phyloP scores from a whole-genome alignment of 2,329 filamentous ascomycete genomes.

The Zasmidium citrigriseum region DNA sequence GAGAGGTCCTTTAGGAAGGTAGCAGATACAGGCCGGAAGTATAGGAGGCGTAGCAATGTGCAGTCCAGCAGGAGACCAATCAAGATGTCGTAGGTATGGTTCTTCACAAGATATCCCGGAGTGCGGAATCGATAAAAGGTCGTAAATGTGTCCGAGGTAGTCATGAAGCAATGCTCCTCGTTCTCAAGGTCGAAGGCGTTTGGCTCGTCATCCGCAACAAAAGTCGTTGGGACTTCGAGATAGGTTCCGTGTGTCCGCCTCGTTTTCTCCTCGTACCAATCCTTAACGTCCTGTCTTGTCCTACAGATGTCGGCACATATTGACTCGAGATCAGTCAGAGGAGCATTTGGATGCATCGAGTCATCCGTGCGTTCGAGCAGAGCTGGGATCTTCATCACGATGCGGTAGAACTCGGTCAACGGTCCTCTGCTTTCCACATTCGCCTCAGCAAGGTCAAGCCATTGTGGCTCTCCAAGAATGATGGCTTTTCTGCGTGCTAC shows the following conservation, averaged over 20 bases:
- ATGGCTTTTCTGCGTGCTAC: slow-evolving; percentile 12
- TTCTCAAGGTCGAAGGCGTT: slow-evolving; percentile 8
- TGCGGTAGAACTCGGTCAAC: slow-evolving; percentile 10
- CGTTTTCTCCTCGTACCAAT: neutral
- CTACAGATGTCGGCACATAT: neutral
- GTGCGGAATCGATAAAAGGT: slow-evolving; percentile 9
- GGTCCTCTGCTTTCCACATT: neutral
- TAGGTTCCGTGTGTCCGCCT: neutral
- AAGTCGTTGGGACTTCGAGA: neutral
- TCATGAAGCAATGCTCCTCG: slow-evolving; percentile 17
- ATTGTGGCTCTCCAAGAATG: slow-evolving; percentile 8
- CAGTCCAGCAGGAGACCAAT: slow-evolving; percentile 12
- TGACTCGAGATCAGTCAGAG: neutral
- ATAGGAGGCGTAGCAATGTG: slow-evolving; percentile 14
- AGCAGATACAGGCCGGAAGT: slow-evolving; percentile 6
- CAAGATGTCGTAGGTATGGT: slow-evolving; percentile 6
- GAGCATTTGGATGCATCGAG: neutral
- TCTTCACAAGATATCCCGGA: slow-evolving; percentile 4
- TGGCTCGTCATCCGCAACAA: neutral
- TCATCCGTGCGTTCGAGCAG: slow-evolving; percentile 7
- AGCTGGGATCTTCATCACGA: slow-evolving; percentile 8
- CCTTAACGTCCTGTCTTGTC: neutral
- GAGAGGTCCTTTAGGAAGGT: neutral
- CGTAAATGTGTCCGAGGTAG: slow-evolving; percentile 7
- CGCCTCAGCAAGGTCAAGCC: slow-evolving; percentile 6